Percentiles rank a stretch among this genome's conserved stretches.
Evolutionary conservation across 768 basidiomycete species (phyloP).

Genomic region (Termitomyces sp.): DNA sequence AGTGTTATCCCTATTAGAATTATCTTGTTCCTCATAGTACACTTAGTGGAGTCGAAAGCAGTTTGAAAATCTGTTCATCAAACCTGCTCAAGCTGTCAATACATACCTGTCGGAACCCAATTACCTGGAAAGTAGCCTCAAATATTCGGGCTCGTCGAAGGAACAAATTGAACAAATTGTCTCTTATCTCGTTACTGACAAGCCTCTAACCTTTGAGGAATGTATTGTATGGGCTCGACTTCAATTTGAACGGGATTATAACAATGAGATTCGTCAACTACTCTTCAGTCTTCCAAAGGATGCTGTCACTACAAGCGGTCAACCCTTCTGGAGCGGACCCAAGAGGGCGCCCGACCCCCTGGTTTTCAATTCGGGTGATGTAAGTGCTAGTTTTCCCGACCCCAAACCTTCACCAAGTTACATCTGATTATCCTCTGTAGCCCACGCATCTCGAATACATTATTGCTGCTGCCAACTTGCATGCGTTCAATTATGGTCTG

Average conservation of each 20-base stretch:
- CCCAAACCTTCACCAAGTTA: background rate
- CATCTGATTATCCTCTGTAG: slow-evolving; percentile 30
- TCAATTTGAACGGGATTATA: slow-evolving; percentile 92
- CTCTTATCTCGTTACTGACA: slow-evolving; percentile 84
- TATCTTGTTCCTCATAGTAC: background rate
- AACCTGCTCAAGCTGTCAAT: slow-evolving; percentile 91
- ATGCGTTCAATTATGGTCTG: slow-evolving; percentile 97
- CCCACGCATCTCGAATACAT: slow-evolving; percentile 83
- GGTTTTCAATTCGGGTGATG: slow-evolving; percentile 80
- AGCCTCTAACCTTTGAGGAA: slow-evolving; percentile 94
- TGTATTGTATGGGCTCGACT: slow-evolving; percentile 96
- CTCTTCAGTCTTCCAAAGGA: slow-evolving; percentile 94
- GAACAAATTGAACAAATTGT: slow-evolving; percentile 87
- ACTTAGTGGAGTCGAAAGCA: slow-evolving; percentile 86
- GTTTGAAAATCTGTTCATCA: slow-evolving; percentile 90
- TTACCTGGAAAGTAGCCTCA: slow-evolving; percentile 85
- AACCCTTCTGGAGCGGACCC: slow-evolving; percentile 98
- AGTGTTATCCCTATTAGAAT: slow-evolving; percentile 12
- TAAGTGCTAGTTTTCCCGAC: slow-evolving; percentile 30
- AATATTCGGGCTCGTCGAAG: slow-evolving; percentile 87
- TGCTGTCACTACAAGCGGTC: slow-evolving; percentile 82
- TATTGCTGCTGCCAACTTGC: slow-evolving; percentile 91
- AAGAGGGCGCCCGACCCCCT: slow-evolving; percentile 95
- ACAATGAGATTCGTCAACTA: slow-evolving; percentile 88
- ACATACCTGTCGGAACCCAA: slow-evolving; percentile 96